Conservation (phyloP, 345 rosid genomes). For the Lumnitzera racemosa region DNA sequence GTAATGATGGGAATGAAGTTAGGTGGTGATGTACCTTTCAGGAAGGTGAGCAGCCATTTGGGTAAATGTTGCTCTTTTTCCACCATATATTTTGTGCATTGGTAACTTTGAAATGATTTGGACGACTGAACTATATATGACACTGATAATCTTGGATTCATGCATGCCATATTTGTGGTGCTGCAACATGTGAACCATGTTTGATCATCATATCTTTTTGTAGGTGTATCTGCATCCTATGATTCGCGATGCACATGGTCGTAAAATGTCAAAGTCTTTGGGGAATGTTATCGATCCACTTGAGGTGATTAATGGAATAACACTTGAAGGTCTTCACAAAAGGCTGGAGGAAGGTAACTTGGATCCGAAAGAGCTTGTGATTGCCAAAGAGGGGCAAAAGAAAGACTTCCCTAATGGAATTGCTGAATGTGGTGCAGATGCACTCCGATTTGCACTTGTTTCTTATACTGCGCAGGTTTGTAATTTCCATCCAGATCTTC, state of each 20-base stretch:
- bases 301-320: slow-evolving; percentile 80
- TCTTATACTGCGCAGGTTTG: slow-evolving; percentile 92
- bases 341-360: slow-evolving; percentile 79
- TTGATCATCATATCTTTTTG: slow-evolving; percentile 6
- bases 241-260: slow-evolving; percentile 97
- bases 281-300: slow-evolving; percentile 96
- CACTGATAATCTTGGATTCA: too few relatives aligned
- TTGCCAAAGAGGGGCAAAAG: slow-evolving; percentile 77
- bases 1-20: slow-evolving; percentile 82
- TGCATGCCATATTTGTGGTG: too few relatives aligned
- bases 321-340: slow-evolving; percentile 76
- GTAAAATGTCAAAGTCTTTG: slow-evolving; percentile 90
- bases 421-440: slow-evolving; percentile 95
- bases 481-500: slow-evolving; percentile 6
- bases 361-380: slow-evolving; percentile 57
- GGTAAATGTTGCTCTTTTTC: too few relatives aligned
- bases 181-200: too few relatives aligned
- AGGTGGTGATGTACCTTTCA: slow-evolving; percentile 88
- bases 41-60: slow-evolving; percentile 39
- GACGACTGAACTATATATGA: too few relatives aligned
- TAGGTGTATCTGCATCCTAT: slow-evolving; percentile 95
- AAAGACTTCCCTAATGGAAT: slow-evolving; percentile 88
- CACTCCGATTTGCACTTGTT: slow-evolving; percentile 94
- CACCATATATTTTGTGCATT: not conserved
- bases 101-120: not conserved